These are phyloP conservation scores for Fulvia fulva DNA, from an alignment of 2,329 filamentous ascomycete species.

Conservation along the genomic window DNA sequence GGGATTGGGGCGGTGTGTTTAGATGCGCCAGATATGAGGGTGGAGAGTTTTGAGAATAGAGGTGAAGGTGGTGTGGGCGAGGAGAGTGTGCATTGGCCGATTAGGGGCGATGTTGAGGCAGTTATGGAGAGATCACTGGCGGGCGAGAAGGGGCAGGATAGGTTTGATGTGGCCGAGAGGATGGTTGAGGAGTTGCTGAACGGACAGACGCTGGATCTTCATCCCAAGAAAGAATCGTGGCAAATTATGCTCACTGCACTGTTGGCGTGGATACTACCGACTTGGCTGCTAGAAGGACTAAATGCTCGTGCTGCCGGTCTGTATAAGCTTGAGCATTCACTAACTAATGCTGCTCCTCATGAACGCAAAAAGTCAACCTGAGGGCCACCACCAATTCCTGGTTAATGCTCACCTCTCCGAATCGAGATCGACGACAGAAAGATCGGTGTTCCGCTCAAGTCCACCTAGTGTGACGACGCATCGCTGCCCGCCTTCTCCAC, in stretches of 20 bases:
- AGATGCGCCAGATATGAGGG: constrained; percentile 11
- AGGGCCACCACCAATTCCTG: neutral
- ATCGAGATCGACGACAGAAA: too few species aligned
- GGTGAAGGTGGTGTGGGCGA: constrained; percentile 42
- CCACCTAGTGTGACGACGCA: constrained; percentile 2
- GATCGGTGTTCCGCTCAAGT: too few species aligned
- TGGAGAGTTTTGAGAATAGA: constrained; percentile 6
- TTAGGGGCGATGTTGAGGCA: constrained; percentile 38
- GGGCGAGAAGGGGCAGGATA: constrained; percentile 11
- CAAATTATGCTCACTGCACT: constrained; percentile 9
- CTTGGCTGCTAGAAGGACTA: constrained; percentile 11
- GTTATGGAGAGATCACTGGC: constrained; percentile 5
- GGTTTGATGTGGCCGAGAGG: constrained; percentile 8
- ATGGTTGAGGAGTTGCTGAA: constrained; percentile 15
- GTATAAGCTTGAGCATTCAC: constrained; percentile 4
- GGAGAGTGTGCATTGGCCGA: constrained; percentile 47
- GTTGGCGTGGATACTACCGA: constrained; percentile 15
- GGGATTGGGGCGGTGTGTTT: constrained; percentile 27
- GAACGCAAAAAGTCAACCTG: neutral
- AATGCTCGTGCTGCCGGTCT: constrained; percentile 8
- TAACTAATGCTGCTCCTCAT: neutral
- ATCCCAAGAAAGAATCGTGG: constrained; percentile 14
- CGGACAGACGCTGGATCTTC: neutral
- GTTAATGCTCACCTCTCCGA: neutral
- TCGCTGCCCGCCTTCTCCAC: constrained; percentile 7